Evolutionary conservation across 352 stramenopile genomes (phyloP).

Genomic region (Globisporangium sylvaticum): DNA sequence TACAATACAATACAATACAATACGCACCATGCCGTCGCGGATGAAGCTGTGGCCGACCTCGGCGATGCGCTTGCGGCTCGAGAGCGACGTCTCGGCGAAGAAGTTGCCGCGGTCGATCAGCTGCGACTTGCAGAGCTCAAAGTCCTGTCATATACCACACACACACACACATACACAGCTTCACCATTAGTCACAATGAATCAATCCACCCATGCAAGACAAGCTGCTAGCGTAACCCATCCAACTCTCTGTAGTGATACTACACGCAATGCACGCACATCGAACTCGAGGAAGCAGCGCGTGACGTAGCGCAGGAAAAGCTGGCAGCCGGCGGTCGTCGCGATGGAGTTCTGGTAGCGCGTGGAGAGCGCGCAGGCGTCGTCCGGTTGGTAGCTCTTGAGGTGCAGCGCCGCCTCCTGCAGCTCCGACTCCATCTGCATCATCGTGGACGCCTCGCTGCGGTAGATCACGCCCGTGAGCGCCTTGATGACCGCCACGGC

Average conservation of each 20-base stretch:
- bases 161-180: neutral
- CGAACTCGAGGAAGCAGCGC: constrained; percentile 85
- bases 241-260: neutral
- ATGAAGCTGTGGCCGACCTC: constrained; percentile 93
- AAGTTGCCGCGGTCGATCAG: constrained; percentile 90
- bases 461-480: constrained; percentile 89
- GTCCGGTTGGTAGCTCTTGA: constrained; percentile 55
- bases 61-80: constrained; percentile 91
- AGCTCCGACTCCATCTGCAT: constrained; percentile 94
- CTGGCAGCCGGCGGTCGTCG: constrained; percentile 88
- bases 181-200: neutral
- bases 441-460: constrained; percentile 92
- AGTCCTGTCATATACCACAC: constrained; percentile 52
- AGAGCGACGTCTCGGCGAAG: constrained; percentile 92
- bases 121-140: constrained; percentile 89
- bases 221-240: neutral
- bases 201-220: neutral
- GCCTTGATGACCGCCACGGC: constrained; percentile 93
- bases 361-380: constrained; percentile 30
- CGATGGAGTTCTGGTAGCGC: constrained; percentile 85
- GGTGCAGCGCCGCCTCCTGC: constrained; percentile 73
- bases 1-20: no score
- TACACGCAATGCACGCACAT: constrained; percentile 35
- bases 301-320: constrained; percentile 94
- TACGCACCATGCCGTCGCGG: constrained; percentile 85